These are phyloP conservation scores for Ganoderma leucocontextum DNA, from an alignment of 1,284 basidiomycete species.

Conservation along the genomic window DNA sequence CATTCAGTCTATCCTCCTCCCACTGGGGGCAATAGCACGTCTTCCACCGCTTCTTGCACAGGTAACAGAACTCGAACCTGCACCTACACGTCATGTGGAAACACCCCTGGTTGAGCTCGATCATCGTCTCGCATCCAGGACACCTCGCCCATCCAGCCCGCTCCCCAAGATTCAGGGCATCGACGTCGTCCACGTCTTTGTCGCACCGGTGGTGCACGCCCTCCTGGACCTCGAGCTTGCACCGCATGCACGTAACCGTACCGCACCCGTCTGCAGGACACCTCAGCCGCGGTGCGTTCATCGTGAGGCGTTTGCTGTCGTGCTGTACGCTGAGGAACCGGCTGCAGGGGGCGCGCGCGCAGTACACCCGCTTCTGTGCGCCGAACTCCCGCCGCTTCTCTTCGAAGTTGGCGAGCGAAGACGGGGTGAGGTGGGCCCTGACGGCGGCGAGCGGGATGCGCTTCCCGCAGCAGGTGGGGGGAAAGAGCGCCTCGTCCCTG, in stretches of 20 bases:
- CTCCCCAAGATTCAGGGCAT: slow-evolving; percentile 44
- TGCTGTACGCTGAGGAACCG: slow-evolving; percentile 45
- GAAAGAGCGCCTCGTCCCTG: slow-evolving; percentile 46
- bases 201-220: slow-evolving; percentile 32
- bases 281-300: slow-evolving; percentile 14
- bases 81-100: slow-evolving; percentile 50
- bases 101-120: slow-evolving; percentile 46
- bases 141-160: slow-evolving; percentile 52
- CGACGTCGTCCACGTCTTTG: slow-evolving; percentile 27
- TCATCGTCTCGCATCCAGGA: slow-evolving; percentile 49
- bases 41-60: slow-evolving; percentile 61
- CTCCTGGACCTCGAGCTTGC: slow-evolving; percentile 31
- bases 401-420: slow-evolving; percentile 34
- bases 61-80: slow-evolving; percentile 48
- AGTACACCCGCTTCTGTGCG: slow-evolving; percentile 47
- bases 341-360: slow-evolving; percentile 44
- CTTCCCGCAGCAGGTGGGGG: slow-evolving; percentile 50
- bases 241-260: slow-evolving; percentile 39
- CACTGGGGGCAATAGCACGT: slow-evolving; percentile 59
- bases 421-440: slow-evolving; percentile 33
- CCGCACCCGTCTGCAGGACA: slow-evolving; percentile 32
- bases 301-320: slow-evolving; percentile 16
- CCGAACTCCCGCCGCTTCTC: slow-evolving; percentile 41
- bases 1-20: slow-evolving; percentile 48
- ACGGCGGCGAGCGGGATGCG: slow-evolving; percentile 42